Percentiles rank a stretch among this genome's conserved stretches.
phyloP scores from a whole-genome alignment of 768 basidiomycete genomes.

The Rhodotorula paludigena region DNA sequence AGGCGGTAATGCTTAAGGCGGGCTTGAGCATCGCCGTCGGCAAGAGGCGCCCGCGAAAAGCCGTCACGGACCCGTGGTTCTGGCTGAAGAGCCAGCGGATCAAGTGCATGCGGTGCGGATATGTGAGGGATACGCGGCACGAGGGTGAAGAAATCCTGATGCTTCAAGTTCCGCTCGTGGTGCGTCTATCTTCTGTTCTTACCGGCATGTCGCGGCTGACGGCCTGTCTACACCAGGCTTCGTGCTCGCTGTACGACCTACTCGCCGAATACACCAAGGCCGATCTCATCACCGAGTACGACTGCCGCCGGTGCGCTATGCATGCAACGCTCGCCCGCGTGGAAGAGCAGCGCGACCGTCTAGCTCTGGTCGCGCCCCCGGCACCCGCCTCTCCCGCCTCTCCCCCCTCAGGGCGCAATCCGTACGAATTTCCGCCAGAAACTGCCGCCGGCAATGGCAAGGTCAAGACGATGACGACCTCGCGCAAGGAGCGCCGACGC shows the following conservation, averaged over 20 bases:
- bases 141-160: slow-evolving; percentile 83
- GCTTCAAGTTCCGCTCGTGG: slow-evolving; percentile 64
- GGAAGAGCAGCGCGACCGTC: slow-evolving; percentile 58
- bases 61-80: slow-evolving; percentile 68
- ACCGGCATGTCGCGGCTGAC: not conserved
- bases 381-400: not conserved
- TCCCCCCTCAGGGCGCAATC: slow-evolving; percentile 3
- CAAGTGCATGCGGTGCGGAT: slow-evolving; percentile 82
- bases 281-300: slow-evolving; percentile 75
- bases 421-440: slow-evolving; percentile 38
- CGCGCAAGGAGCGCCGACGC: slow-evolving; percentile 69
- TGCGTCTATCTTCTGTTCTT: slow-evolving; percentile 49
- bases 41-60: not conserved
- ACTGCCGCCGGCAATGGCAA: slow-evolving; percentile 18
- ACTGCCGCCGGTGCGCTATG: slow-evolving; percentile 86
- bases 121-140: slow-evolving; percentile 73
- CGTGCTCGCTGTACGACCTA: slow-evolving; percentile 71
- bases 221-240: slow-evolving; percentile 51
- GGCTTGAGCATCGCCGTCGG: slow-evolving; percentile 1
- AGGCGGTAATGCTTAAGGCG: not conserved
- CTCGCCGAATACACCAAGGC: slow-evolving; percentile 82
- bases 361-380: slow-evolving; percentile 48
- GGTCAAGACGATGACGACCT: slow-evolving; percentile 53
- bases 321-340: slow-evolving; percentile 67
- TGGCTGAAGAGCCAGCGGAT: slow-evolving; percentile 84